Evolutionary conservation across 768 basidiomycete genomes (phyloP), one percentile per base, ranked within the genome.

Genomic region (Collybia sordida): DNA sequence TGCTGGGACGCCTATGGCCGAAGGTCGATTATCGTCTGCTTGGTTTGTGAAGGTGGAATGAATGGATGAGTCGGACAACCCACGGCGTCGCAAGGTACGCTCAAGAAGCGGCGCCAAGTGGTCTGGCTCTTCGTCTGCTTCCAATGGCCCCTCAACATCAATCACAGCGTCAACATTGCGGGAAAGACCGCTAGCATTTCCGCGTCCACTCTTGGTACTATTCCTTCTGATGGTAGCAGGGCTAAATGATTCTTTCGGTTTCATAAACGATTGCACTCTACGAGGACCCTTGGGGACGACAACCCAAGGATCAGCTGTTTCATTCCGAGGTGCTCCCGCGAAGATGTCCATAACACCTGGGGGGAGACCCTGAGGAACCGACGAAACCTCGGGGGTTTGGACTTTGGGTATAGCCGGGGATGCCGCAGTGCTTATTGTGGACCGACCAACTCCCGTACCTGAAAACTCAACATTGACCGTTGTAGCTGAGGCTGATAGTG

Each of bases 381-480:
- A 40, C 12, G 54, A 36, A 12, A 34, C 40, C 25, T 34, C 40
- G 45, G 46, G 37, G 34, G 36, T 21, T 41, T 50, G 42, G 18
- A 47, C 42, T 21, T 42, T 24, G 23, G n/a, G 49, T 34, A 49
- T 53, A 40, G 54, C 52, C 27, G 61, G 66, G 6, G 62, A 61
- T 11, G 67, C 47, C 43, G 69, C 58, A 5, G 71, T 71, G 53
- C 67, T 74, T 12, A 72, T 76, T 8, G 73, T 71, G 0, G 69
- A 66, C 47, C 73, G 60, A 23, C 72, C 72, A 39, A 70, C 67
- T 41, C 69, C 88, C 1, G 80, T 70, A 3, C 90, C 87, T 3
- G 85, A 90, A 67, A 98, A 98, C 72, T 97, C 95, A 49, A 99
- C 96, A 51, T 94, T 97, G 58, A 98, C 95, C 1, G 93, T 94